Evolutionary conservation across 768 basidiomycete species (phyloP).

Genomic region (Kwoniella shandongensis): DNA sequence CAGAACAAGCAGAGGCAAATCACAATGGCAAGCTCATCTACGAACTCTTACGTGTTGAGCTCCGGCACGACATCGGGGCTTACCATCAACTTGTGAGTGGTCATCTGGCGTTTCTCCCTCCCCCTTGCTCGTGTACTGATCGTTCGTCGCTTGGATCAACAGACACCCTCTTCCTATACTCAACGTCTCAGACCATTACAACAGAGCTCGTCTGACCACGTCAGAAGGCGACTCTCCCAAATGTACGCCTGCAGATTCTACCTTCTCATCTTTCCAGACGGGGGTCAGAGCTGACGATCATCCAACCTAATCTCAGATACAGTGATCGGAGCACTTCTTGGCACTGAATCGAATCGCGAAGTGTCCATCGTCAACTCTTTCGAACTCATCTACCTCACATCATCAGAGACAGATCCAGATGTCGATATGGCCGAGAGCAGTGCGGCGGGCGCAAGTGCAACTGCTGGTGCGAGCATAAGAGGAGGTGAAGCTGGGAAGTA

Average conservation of each 20-base stretch:
- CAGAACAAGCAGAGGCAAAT: no score
- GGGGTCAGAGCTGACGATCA: not conserved
- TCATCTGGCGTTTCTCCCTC: not conserved
- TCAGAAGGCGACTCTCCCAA: constrained; percentile 57
- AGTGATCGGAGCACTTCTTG: constrained; percentile 92
- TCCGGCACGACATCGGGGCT: constrained; percentile 28
- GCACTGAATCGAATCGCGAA: constrained; percentile 89
- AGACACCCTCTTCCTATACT: constrained; percentile 96
- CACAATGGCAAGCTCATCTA: not conserved
- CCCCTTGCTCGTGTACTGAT: not conserved
- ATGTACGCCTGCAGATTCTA: constrained; percentile 25
- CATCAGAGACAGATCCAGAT: constrained; percentile 57
- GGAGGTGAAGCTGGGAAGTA: constrained; percentile 57
- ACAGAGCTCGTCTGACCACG: constrained; percentile 70
- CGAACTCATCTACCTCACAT: constrained; percentile 66
- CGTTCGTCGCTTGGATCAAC: constrained; percentile 1
- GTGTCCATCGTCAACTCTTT: constrained; percentile 97
- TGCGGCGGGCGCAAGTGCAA: not conserved
- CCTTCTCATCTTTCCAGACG: constrained; percentile 53
- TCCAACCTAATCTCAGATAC: not conserved
- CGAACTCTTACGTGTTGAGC: constrained; percentile 1
- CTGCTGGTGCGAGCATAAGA: constrained; percentile 33
- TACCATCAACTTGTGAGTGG: constrained; percentile 35
- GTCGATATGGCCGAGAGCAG: constrained; percentile 51
- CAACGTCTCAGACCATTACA: constrained; percentile 94